phyloP scores from a whole-genome alignment of 768 basidiomycete species.

The Candolleomyces efflorescens region DNA sequence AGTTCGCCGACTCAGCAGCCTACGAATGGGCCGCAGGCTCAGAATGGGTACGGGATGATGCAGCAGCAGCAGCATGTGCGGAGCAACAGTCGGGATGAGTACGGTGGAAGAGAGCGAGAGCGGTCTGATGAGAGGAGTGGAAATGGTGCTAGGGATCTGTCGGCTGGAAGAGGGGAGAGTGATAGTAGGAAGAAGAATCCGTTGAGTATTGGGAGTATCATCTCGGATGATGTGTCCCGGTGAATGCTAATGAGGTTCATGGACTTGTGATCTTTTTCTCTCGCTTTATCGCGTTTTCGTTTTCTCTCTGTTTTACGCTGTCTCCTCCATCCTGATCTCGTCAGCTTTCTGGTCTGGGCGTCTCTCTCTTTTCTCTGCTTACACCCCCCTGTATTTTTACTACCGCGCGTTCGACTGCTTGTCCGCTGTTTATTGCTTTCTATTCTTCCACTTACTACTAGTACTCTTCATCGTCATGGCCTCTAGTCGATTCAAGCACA shows the following conservation, averaged over 20 bases:
- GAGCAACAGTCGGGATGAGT: constrained; percentile 20
- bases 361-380: background rate
- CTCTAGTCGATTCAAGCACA: background rate
- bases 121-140: constrained; percentile 10
- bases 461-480: background rate
- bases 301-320: background rate
- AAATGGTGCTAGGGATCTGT: background rate
- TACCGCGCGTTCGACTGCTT: too few species aligned
- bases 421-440: too few species aligned
- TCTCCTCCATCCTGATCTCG: background rate
- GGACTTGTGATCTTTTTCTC: background rate
- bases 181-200: constrained; percentile 52
- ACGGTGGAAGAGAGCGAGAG: constrained; percentile 12
- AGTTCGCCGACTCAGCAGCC: background rate
- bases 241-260: background rate
- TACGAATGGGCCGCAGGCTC: background rate
- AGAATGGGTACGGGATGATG: background rate
- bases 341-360: background rate
- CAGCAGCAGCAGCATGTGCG: constrained; percentile 22
- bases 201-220: constrained; percentile 68
- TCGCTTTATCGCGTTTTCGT: background rate
- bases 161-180: constrained; percentile 10
- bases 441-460: background rate
- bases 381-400: too few species aligned
- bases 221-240: constrained; percentile 42